phyloP scores from a whole-genome alignment of 2,329 filamentous ascomycete genomes.

The Monosporascus sp. region DNA sequence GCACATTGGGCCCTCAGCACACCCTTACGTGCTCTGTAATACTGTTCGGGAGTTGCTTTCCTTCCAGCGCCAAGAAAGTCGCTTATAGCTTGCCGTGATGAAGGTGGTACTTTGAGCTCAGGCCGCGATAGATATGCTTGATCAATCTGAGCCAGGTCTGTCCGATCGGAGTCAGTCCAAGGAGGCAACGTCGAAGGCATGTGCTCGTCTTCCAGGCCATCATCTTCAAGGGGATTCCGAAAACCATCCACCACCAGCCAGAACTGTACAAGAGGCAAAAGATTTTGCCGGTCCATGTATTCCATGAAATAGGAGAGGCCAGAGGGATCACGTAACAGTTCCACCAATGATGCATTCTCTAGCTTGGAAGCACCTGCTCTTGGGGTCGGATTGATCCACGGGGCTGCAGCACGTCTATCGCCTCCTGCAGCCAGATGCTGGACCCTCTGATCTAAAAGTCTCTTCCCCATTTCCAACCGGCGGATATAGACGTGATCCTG shows the following conservation, averaged over 20 bases:
- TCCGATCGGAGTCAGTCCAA: slow-evolving; percentile 80
- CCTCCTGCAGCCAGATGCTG: slow-evolving; percentile 69
- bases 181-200: slow-evolving; percentile 55
- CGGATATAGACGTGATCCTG: slow-evolving; percentile 85
- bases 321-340: slow-evolving; percentile 84
- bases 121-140: slow-evolving; percentile 80
- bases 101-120: slow-evolving; percentile 71
- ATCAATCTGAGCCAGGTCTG: slow-evolving; percentile 85
- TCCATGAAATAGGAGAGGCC: slow-evolving; percentile 99
- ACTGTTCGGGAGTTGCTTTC: slow-evolving; percentile 72
- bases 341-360: slow-evolving; percentile 71
- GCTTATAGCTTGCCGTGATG: slow-evolving; percentile 64
- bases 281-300: slow-evolving; percentile 87
- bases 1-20: slow-evolving; percentile 78
- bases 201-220: slow-evolving; percentile 64
- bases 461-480: slow-evolving; percentile 85
- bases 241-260: slow-evolving; percentile 98
- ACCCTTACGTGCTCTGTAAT: slow-evolving; percentile 74
- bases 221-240: slow-evolving; percentile 85
- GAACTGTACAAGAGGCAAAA: slow-evolving; percentile 91
- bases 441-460: slow-evolving; percentile 84
- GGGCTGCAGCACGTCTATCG: slow-evolving; percentile 35
- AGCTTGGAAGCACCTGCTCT: slow-evolving; percentile 52
- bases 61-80: slow-evolving; percentile 75
- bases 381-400: slow-evolving; percentile 25